Percentiles rank a stretch among this genome's conserved stretches.
phyloP scores from a whole-genome alignment of 2,329 filamentous ascomycete species.

The Ophiostoma sp. region DNA sequence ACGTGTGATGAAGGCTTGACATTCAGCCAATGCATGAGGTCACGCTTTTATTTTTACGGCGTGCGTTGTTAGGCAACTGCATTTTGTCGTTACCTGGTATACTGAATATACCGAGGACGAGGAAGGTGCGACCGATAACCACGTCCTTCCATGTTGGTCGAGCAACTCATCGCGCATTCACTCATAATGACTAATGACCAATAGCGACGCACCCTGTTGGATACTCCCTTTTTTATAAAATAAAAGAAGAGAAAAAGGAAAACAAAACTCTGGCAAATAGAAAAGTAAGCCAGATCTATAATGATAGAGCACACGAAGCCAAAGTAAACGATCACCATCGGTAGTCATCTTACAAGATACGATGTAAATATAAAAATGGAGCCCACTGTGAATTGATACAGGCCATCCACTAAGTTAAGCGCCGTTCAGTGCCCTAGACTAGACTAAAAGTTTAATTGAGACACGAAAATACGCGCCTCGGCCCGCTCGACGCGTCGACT shows the following conservation, averaged over 20 bases:
- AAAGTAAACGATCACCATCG: not conserved
- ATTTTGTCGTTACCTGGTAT: not conserved
- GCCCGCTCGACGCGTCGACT: not conserved
- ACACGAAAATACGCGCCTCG: constrained; percentile 19
- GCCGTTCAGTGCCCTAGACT: not conserved
- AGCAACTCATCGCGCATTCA: not conserved
- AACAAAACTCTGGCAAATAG: too few species aligned
- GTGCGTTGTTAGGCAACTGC: not conserved
- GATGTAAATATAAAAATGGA: not conserved
- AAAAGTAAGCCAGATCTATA: not conserved
- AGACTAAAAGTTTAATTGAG: constrained; percentile 14
- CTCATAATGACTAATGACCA: not conserved
- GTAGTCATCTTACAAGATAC: not conserved
- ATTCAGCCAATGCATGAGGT: not conserved
- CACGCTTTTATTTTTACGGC: not conserved
- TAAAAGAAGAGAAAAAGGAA: too few species aligned
- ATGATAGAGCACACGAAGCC: not conserved
- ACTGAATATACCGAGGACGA: not conserved
- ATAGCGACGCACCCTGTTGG: not conserved
- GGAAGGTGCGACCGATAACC: not conserved
- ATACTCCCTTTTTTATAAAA: not conserved
- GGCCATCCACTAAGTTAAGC: not conserved
- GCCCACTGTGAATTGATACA: not conserved
- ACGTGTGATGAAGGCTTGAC: not conserved
- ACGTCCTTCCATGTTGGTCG: not conserved